Evolutionary conservation across 169 alveolate species (phyloP).

Genomic region (Miamiensis avidus): DNA sequence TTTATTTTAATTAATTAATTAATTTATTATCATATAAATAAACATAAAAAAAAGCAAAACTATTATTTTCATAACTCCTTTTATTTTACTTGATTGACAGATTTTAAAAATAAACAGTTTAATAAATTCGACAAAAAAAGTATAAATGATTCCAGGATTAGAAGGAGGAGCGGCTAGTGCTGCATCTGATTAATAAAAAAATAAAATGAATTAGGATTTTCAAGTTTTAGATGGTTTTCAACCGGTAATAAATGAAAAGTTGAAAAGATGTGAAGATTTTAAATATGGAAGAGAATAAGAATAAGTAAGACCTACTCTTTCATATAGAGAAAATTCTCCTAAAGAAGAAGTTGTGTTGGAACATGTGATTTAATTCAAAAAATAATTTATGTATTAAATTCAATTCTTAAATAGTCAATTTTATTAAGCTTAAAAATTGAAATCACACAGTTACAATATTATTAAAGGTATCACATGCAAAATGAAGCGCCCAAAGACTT

Average conservation of each 20-base stretch:
- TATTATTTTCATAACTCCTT: too few relatives aligned
- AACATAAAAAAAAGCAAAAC: too few relatives aligned
- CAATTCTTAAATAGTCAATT: slow-evolving; percentile 20
- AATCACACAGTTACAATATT: too few relatives aligned
- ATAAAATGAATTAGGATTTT: background rate
- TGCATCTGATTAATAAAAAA: background rate
- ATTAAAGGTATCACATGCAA: slow-evolving; percentile 12
- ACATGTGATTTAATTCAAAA: slow-evolving; percentile 77
- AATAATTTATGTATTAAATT: slow-evolving; percentile 57
- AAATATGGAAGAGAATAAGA: slow-evolving; percentile 22
- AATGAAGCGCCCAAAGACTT: slow-evolving; percentile 68
- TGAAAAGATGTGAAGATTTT: slow-evolving; percentile 42
- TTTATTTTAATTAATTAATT: too few relatives aligned
- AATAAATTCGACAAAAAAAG: background rate
- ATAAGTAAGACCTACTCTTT: slow-evolving; percentile 18
- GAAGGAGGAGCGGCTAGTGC: background rate
- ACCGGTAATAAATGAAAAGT: slow-evolving; percentile 34
- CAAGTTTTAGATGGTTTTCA: slow-evolving; percentile 6
- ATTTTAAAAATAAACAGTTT: too few relatives aligned
- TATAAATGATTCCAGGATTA: background rate
- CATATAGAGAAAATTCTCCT: slow-evolving; percentile 65
- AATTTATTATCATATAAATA: too few relatives aligned
- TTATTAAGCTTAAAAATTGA: background rate
- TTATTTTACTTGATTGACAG: too few relatives aligned
- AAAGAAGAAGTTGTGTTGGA: slow-evolving; percentile 83